phyloP scores from a whole-genome alignment of 1,139 yeast species.

The Entelexis paramagnoliae region DNA sequence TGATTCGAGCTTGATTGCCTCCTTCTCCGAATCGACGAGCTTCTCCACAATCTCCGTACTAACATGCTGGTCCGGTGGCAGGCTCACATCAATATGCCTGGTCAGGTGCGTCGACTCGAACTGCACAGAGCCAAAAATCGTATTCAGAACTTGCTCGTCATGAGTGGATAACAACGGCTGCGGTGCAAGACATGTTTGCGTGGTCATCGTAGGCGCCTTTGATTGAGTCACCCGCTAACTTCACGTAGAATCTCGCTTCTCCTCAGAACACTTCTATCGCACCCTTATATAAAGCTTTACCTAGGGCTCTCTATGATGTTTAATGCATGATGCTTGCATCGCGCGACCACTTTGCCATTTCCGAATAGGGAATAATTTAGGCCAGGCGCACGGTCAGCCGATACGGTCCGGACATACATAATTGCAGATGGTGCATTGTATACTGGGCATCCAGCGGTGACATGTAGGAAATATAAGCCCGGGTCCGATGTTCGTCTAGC shows the following conservation, averaged over 20 bases:
- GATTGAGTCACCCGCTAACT: too few species aligned
- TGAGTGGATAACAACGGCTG: background rate
- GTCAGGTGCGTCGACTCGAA: background rate
- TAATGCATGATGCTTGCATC: background rate
- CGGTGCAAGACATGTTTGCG: background rate
- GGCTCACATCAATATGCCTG: conserved; percentile 21
- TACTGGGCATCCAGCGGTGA: conserved; percentile 13
- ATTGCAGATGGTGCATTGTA: conserved; percentile 10
- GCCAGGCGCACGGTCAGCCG: conserved; percentile 15
- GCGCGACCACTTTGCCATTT: background rate
- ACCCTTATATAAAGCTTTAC: background rate
- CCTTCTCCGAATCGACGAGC: conserved; percentile 25
- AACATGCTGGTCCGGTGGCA: conserved; percentile 27
- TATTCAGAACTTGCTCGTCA: conserved; percentile 26
- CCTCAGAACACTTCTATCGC: background rate
- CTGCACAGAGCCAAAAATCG: conserved; percentile 34
- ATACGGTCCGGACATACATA: conserved; percentile 3
- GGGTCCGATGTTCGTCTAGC: background rate
- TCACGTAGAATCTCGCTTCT: too few species aligned
- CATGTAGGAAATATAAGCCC: conserved; percentile 19
- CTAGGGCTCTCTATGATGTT: too few species aligned
- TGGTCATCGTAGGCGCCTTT: background rate
- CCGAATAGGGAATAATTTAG: background rate
- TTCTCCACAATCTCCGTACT: conserved; percentile 18
- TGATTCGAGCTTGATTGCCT: conserved; percentile 24